Percentiles rank a stretch among this genome's conserved stretches.
Evolutionary conservation across 2,329 filamentous ascomycete genomes (phyloP).

Genomic region (Colletotrichum tropicale): DNA sequence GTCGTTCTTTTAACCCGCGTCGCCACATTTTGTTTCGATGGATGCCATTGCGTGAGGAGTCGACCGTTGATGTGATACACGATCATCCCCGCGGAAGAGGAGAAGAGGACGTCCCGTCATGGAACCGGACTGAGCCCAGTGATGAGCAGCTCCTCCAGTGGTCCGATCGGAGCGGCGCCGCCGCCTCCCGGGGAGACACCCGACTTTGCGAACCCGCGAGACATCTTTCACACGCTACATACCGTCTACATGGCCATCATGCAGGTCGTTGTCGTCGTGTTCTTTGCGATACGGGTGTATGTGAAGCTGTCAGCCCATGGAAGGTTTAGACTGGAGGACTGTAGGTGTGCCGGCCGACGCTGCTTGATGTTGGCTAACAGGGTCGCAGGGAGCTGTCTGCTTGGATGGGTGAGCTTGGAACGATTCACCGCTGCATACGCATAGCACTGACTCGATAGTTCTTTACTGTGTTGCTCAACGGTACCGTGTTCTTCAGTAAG

Average conservation of each 20-base stretch:
- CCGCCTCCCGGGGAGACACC: constrained; percentile 17
- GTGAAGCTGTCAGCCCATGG: constrained; percentile 4
- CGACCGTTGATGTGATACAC: not conserved
- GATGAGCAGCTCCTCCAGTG: not conserved
- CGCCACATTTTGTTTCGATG: not conserved
- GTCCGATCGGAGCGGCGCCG: constrained; percentile 9
- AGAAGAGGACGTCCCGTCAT: not conserved
- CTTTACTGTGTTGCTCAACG: constrained; percentile 8
- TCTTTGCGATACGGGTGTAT: constrained; percentile 5
- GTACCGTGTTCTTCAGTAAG: constrained; percentile 11
- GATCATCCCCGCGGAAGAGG: not conserved
- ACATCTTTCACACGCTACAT: not conserved
- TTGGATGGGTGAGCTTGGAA: constrained; percentile 9
- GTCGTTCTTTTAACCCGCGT: not conserved
- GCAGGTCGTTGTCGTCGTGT: not conserved
- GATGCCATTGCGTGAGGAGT: not conserved
- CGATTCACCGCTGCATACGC: not conserved
- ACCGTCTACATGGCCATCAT: not conserved
- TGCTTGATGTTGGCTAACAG: not conserved
- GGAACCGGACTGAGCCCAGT: not conserved
- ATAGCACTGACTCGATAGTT: not conserved
- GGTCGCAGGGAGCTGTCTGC: constrained; percentile 2
- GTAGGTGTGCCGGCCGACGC: not conserved
- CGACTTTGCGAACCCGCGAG: constrained; percentile 14
- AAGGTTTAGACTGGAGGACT: constrained; percentile 15